Base-by-base conservation (phyloP, 345 rosid species). In the Kernera saxatilis region DNA sequence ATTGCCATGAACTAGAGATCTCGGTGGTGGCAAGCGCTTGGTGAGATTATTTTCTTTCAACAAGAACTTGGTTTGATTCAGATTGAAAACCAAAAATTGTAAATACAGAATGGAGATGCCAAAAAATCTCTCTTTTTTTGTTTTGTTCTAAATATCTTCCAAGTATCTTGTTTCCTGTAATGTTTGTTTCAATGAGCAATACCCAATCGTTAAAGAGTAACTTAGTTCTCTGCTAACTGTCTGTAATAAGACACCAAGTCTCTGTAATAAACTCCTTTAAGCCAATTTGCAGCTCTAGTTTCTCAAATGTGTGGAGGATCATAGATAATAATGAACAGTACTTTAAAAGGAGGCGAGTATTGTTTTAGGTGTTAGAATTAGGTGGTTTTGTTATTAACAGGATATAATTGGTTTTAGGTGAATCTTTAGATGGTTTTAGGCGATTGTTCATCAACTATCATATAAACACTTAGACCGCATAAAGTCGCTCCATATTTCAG, bases 81-180 rank as follows among this genome's bases (percentile, higher is more conserved):
- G 72, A 73, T 65, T 57, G 14, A 65, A 56, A 65, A 48, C 35
- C 45, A 57, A 26, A 67, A 74, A 50, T 11, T 74, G 78, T 74
- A 74, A 32, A 67, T 74, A 74, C 35, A 60, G 57, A 67, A 59
- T 43, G 57, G 78, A 67, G 78, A 35, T 67, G 59, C 39, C 37
- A 49, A 58, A 9, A 57, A 21, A 52, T 67, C 46, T 67, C 51
- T 37, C 21, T 7, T 8, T 26, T 67, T 37, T 17, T 30, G 0
- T 36, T 46, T 48, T 56, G 52, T 48, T 55, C 27, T 3, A 15
- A 17, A 44, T 49, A 15, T 37, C 35, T 21, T 65, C 11, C 67
- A 37, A 48, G 62, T 59, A 32, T 36, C 13, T n/a, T 74, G 68
- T 58, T 50, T 67, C 50, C 5, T 74, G 68, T 59, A 10, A 30